Evolutionary conservation across 495 filamentous ascomycete species (phyloP).

Genomic region (Saxispiralis lemnorum): DNA sequence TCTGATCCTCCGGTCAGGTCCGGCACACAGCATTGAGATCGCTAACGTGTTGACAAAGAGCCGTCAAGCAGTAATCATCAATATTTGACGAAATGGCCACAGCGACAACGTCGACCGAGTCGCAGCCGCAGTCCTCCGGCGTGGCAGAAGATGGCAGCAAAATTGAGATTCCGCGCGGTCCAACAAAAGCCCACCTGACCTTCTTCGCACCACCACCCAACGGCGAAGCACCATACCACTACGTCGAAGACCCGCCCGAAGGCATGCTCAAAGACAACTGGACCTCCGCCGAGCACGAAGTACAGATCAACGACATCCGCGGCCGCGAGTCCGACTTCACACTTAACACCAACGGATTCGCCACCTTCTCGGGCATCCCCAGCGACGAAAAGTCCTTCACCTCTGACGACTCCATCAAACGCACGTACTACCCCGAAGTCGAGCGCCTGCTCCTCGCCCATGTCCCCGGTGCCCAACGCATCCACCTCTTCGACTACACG

Average conservation of each 20-base stretch:
- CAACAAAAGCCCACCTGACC: slow-evolving; percentile 44
- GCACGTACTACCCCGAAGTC: slow-evolving; percentile 70
- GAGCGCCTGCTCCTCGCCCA: slow-evolving; percentile 42
- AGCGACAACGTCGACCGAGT: slow-evolving; percentile 16
- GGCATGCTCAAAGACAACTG: slow-evolving; percentile 48
- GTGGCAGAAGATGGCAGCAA: slow-evolving; percentile 4
- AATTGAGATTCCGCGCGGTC: slow-evolving; percentile 42
- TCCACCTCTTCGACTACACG: slow-evolving; percentile 82
- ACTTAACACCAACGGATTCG: slow-evolving; percentile 59
- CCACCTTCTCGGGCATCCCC: slow-evolving; percentile 30
- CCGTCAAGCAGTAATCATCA: no score
- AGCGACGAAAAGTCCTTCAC: slow-evolving; percentile 41
- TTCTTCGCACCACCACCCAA: slow-evolving; percentile 52
- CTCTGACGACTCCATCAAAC: slow-evolving; percentile 43
- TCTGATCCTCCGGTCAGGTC: no score
- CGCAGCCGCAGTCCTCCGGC: slow-evolving; percentile 10
- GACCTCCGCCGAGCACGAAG: slow-evolving; percentile 25
- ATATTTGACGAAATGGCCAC: no score
- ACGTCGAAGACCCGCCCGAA: slow-evolving; percentile 44
- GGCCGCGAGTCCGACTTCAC: slow-evolving; percentile 41
- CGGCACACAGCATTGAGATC: no score
- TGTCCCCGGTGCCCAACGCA: slow-evolving; percentile 41
- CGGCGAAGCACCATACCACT: slow-evolving; percentile 47
- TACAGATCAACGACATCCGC: slow-evolving; percentile 49
- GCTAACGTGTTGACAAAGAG: no score